Percentiles rank a stretch among this genome's conserved stretches.
These are phyloP conservation scores for Lepidium didymum DNA, from an alignment of 345 rosid genomes.

Conservation along the genomic window DNA sequence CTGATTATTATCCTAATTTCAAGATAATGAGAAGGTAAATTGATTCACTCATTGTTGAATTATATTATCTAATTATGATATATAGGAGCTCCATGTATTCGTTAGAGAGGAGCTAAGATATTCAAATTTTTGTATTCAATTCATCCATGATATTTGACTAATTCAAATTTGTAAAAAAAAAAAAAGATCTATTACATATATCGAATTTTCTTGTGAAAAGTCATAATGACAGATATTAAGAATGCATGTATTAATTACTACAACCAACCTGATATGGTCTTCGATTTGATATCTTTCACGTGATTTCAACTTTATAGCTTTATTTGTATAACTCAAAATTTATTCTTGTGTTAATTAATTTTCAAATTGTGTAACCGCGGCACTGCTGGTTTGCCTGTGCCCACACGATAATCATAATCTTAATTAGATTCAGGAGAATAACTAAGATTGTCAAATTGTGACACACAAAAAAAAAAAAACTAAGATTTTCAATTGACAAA, in stretches of 20 bases:
- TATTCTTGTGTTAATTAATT: neutral
- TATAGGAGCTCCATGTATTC: neutral
- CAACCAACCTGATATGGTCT: constrained; percentile 2
- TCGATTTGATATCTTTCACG: constrained; percentile 17
- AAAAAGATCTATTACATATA: neutral
- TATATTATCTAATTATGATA: neutral
- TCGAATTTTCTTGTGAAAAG: neutral
- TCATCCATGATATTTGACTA: neutral
- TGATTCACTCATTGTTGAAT: neutral
- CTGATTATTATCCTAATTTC: too few relatives aligned
- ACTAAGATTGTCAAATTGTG: neutral
- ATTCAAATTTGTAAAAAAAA: neutral
- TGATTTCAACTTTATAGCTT: constrained; percentile 4
- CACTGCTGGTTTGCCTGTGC: neutral
- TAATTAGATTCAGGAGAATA: neutral
- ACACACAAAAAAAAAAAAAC: too few relatives aligned
- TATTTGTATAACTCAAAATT: neutral
- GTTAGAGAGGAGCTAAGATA: neutral
- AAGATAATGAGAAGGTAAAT: neutral
- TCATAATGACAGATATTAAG: constrained; percentile 3
- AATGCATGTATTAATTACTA: constrained; percentile 1
- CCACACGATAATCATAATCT: neutral
- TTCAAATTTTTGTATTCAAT: neutral
- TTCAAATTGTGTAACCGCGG: neutral
- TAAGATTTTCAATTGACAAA: neutral